Base-by-base conservation (phyloP, 352 stramenopile genomes). In the Globisporangium parvum region DNA sequence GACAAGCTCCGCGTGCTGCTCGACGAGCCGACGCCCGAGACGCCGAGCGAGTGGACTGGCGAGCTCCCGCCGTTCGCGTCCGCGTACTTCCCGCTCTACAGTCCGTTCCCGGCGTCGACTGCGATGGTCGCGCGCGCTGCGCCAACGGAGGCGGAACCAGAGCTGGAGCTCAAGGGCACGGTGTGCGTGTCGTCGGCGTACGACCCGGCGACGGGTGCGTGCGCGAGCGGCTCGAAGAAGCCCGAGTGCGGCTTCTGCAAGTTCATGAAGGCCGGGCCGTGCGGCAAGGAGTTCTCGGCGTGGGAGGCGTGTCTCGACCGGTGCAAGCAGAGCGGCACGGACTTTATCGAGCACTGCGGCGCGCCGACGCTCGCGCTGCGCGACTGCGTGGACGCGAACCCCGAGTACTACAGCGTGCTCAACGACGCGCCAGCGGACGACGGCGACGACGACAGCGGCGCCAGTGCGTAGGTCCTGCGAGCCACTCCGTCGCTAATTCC, bases 201-300 rank as follows among this genome's bases (percentile, higher is more conserved):
- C 55, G 83, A 93, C 57, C 50, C 65, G 1, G 60, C 68, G 31
- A 75, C 63, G 10, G 73, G 75, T 18, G 51, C 68, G 55, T 93
- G 83, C 56, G 40, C 63, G n/a, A 63, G 63, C 1, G 69, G 60
- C n/a, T 31, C 48, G 10, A 55, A 69, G 46, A 92, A 95, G 62
- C 68, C 81, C 35, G 86, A 95, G 69, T 95, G 86, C 56, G 85
- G 84, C 55, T 95, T 93, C 58, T 95, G 86, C 67, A 91, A 92
- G 66, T 95, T 95, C 65, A 95, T 95, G 84, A 93, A 94, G 69
- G 83, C 81, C 23, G 86, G 86, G 0, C 86, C 86, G 50, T 95
- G 86, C 56, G 85, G 82, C 47, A 65, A 65, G 31, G 67, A 89
- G 63, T 95, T 95, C 62, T 80, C 73, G 41, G 71, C 77, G 31